These are phyloP conservation scores for Chalciporus chontae DNA, from an alignment of 768 basidiomycete species.

Conservation along the genomic window DNA sequence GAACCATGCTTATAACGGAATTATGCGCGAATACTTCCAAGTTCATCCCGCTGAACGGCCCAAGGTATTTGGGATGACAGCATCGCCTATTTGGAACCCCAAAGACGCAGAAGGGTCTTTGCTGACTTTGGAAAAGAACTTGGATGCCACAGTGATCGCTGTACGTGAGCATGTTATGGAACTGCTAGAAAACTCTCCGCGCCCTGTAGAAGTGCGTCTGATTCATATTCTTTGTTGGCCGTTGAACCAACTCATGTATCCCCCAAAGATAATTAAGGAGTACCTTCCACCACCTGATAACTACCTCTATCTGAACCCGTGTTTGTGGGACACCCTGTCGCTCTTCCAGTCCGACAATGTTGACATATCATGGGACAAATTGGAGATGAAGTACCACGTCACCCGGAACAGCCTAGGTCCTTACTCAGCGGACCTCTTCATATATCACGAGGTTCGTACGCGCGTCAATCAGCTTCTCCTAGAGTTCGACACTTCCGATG, in stretches of 20 bases:
- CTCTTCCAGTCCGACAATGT: conserved; percentile 34
- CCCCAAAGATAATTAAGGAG: conserved; percentile 50
- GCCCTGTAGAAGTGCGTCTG: conserved; percentile 57
- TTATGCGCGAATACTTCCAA: conserved; percentile 57
- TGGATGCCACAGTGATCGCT: conserved; percentile 72
- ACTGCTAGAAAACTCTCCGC: conserved; percentile 56
- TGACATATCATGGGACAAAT: conserved; percentile 53
- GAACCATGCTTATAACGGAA: conserved; percentile 54
- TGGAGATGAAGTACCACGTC: conserved; percentile 59
- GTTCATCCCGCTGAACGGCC: conserved; percentile 46
- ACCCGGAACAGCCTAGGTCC: conserved; percentile 66
- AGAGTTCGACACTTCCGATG: conserved; percentile 22
- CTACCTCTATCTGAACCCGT: conserved; percentile 56
- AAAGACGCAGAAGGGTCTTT: conserved; percentile 66
- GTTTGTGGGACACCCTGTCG: conserved; percentile 51
- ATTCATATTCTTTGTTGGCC: background rate
- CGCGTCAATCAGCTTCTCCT: conserved; percentile 41
- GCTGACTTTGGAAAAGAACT: conserved; percentile 57
- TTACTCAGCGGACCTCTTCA: conserved; percentile 70
- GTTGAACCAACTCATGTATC: conserved; percentile 1
- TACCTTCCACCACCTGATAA: conserved; percentile 49
- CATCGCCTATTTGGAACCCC: conserved; percentile 83
- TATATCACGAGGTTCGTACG: conserved; percentile 57
- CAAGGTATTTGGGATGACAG: conserved; percentile 92
- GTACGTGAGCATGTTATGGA: conserved; percentile 71